Evolutionary conservation across 23 red algal species (phyloP), one percentile per base, ranked within the genome.

Genomic region (Agarophyton chilense): DNA sequence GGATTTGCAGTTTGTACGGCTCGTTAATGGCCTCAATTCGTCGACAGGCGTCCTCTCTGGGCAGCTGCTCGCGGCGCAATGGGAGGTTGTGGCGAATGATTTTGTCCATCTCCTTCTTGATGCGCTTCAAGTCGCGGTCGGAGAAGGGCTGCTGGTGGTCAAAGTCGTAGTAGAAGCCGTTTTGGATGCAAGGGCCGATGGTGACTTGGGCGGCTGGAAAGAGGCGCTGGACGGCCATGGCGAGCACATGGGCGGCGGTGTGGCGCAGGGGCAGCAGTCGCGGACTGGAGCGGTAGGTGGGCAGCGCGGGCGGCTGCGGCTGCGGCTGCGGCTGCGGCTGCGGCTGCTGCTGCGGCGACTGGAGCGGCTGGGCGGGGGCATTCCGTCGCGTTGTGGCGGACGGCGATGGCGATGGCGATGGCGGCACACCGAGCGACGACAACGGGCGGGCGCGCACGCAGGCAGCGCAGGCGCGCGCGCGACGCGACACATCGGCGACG

Each of bases 131-230:
- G 40, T 99, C 97, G 52, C 93, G 60, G 28, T 95, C 89, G 6
- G 93, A 79, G 33, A 99, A 95, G 50, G 97, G 71, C 43, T 78
- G 36, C 0, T 35, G 19, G 52, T 81, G 77, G 76, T 95, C 94
- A 86, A 99, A 99, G 75, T 99, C 97, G 52, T 99, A 99, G 61
- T 99, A 99, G 62, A 99, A 99, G 68, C 97, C 97, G 50, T 99
- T 99, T 16, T 99, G 93, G 77, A 99, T 99, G 93, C 97, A 99
- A 2, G 97, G 97, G 6, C 97, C 97, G 33, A 99, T 99, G 21
- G 97, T 99, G 13, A 99, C 97, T 53, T 95, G 85, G 26, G 97
- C 97, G 45, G 84, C 49, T 34, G 97, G 97, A 57, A 99, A 99
- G 13, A 99, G 90, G 24, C 79, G 67, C 56, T 99, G 97, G 71